Base-by-base conservation (phyloP, 192 early-diverging fungal genomes). In the Geranomyces variabilis region DNA sequence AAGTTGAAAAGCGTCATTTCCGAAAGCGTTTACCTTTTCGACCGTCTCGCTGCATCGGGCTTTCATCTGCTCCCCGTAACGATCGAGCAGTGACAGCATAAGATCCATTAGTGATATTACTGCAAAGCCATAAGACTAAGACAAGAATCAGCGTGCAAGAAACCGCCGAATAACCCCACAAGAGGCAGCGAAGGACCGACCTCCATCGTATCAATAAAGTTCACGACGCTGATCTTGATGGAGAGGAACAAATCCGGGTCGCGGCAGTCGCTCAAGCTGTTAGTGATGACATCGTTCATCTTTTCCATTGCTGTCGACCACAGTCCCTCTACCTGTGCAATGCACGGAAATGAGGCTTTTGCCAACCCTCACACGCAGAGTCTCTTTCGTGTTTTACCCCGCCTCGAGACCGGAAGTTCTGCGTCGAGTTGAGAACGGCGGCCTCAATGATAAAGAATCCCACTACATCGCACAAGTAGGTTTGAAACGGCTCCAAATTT, bases 371-470 rank as follows among this genome's bases (percentile, higher is more conserved):
- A n/a, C n/a, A n/a, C n/a, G n/a, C n/a, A 41, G 36, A 7, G 3
- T 41, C 36, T 41, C 36, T 41, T 41, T 17, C 6, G 6, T 15
- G 24, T 26, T 41, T 62, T 31, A 84, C 83, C 21, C 76, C 95
- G 83, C 86, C 73, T 62, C 90, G 88, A 21, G 93, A 92, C 65
- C 96, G 86, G 73, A 99, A 99, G 65, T 97, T 90, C 24, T 84
- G 87, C 1, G 94, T 96, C 7, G 94, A 91, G 60, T 91, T 89
- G 43, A 96, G 71, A 58, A 99, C 90, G 33, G 89, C 86, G 47
- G 93, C 89, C 71, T 99, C 97, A 0, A 99, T 90, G 31, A 97
- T 89, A 74, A 99, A 99, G 71, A 98, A 99, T 15, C 97, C 97
- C 17, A 94, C 91, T 64, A 97, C 88, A 47, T 99, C 94, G 63